Evolutionary conservation across 2,329 filamentous ascomycete genomes (phyloP).

Genomic region (Trichoderma breve): DNA sequence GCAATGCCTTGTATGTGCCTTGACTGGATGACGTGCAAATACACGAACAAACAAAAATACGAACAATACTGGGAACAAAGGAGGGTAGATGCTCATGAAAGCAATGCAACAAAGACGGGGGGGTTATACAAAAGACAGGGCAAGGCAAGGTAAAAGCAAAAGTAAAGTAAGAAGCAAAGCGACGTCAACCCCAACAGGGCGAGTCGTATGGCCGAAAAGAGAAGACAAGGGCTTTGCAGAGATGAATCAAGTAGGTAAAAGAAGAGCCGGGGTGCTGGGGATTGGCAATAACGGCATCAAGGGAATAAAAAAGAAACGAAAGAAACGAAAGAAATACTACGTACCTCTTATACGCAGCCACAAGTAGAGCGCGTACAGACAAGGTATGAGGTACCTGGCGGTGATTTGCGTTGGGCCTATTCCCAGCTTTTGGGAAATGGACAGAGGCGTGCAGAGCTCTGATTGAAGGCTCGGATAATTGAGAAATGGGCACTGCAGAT

Average conservation of each 20-base stretch:
- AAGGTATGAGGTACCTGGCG: not conserved
- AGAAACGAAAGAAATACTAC: conserved; percentile 4
- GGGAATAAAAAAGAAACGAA: not conserved
- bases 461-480: conserved; percentile 29
- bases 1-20: conserved; percentile 12
- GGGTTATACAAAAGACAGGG: not conserved
- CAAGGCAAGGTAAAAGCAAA: not conserved
- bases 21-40: not conserved
- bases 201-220: conserved; percentile 10
- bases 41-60: not conserved
- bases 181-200: not conserved
- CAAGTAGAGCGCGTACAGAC: not conserved
- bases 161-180: not conserved
- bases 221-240: not conserved
- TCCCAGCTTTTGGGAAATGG: conserved; percentile 19
- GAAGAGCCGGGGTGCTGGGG: not conserved
- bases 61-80: not conserved
- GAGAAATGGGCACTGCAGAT: conserved; percentile 35
- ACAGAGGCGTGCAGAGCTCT: conserved; percentile 24
- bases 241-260: not conserved
- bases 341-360: conserved; percentile 20
- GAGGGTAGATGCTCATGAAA: not conserved
- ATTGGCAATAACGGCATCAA: conserved; percentile 13
- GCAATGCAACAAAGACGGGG: not conserved
- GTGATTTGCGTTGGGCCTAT: conserved; percentile 10